These are phyloP conservation scores for Phellopilus nigrolimitatus DNA, from an alignment of 1,284 basidiomycete species.

Conservation along the genomic window DNA sequence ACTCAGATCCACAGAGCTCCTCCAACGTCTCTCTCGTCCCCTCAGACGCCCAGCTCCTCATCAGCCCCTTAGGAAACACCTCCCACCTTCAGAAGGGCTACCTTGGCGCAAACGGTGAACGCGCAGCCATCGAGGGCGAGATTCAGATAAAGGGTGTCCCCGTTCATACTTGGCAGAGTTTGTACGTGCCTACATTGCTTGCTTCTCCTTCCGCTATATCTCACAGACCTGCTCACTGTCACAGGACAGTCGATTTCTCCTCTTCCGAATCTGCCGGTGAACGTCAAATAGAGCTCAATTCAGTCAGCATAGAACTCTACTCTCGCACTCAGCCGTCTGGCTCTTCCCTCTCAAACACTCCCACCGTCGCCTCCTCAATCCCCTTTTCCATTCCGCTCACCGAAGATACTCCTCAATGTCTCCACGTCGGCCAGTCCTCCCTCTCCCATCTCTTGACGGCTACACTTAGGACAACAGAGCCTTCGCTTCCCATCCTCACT, in stretches of 20 bases:
- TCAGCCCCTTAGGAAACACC: slow-evolving; percentile 60
- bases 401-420: slow-evolving; percentile 70
- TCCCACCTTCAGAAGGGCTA: slow-evolving; percentile 73
- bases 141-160: slow-evolving; percentile 69
- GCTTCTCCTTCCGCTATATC: slow-evolving; percentile 12
- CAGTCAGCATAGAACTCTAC: slow-evolving; percentile 49
- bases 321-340: slow-evolving; percentile 31
- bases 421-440: slow-evolving; percentile 64
- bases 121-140: slow-evolving; percentile 76
- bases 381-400: slow-evolving; percentile 73
- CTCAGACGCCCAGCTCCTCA: slow-evolving; percentile 53
- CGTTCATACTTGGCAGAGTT: slow-evolving; percentile 53
- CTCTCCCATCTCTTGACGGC: slow-evolving; percentile 64
- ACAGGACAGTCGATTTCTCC: slow-evolving; percentile 58
- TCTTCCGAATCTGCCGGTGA: slow-evolving; percentile 60
- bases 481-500: slow-evolving; percentile 36
- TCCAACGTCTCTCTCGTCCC: not conserved
- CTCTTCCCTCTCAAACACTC: slow-evolving; percentile 27
- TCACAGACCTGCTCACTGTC: slow-evolving; percentile 15
- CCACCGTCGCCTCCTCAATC: slow-evolving; percentile 52
- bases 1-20: not conserved
- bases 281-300: slow-evolving; percentile 59
- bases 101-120: slow-evolving; percentile 72
- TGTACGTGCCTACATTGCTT: slow-evolving; percentile 45
- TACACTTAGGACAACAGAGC: slow-evolving; percentile 50